These are phyloP conservation scores for Amanita brunnescens DNA, from an alignment of 768 basidiomycete species.

Conservation along the genomic window DNA sequence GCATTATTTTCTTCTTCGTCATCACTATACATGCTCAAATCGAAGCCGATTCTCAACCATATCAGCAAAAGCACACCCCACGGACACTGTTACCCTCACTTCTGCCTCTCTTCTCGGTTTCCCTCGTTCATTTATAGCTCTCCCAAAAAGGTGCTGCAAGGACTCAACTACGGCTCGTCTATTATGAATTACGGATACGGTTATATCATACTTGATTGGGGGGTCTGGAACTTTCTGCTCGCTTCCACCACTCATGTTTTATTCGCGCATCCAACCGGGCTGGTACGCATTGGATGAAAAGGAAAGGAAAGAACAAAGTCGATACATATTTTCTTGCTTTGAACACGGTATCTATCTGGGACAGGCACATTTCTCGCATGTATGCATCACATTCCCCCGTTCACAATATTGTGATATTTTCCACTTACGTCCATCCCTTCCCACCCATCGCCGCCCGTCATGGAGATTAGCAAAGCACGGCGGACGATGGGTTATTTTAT, in stretches of 20 bases:
- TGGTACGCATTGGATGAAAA: conserved; percentile 7
- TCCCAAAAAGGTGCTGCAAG: conserved; percentile 1
- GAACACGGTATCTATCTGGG: background rate
- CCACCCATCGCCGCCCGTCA: background rate
- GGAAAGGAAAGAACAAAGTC: conserved; percentile 4
- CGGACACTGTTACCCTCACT: background rate
- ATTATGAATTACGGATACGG: conserved; percentile 5
- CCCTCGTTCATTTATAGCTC: conserved; percentile 1
- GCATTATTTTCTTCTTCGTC: background rate
- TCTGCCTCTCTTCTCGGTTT: background rate
- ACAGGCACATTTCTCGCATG: background rate
- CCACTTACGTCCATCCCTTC: background rate
- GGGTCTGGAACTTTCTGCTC: conserved; percentile 9
- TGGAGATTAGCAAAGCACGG: background rate
- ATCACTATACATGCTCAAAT: background rate
- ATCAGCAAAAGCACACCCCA: background rate
- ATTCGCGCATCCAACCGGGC: conserved; percentile 4
- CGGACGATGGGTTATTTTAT: background rate
- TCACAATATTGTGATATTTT: background rate
- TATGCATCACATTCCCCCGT: background rate
- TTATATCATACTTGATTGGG: conserved; percentile 5
- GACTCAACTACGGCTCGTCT: background rate
- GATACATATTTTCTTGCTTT: conserved; percentile 5
- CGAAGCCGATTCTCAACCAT: background rate
- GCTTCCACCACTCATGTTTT: conserved; percentile 6